Percentiles rank a stretch among this genome's conserved stretches.
Evolutionary conservation across 2,329 filamentous ascomycete species (phyloP).

Genomic region (Byssothecium circinans): DNA sequence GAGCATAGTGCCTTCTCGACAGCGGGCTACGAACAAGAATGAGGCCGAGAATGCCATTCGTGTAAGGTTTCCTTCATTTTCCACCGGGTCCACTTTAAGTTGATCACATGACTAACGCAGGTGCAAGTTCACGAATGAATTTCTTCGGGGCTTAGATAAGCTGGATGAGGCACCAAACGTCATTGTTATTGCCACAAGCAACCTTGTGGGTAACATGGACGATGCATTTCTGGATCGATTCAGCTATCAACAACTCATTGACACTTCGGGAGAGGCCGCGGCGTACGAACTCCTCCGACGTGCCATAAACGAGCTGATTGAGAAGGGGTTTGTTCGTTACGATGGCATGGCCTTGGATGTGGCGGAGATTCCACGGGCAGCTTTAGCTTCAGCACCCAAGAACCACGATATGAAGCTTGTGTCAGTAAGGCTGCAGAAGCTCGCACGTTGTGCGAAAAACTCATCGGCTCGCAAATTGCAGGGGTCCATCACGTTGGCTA

Average conservation of each 20-base stretch:
- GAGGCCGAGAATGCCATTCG: constrained; percentile 53
- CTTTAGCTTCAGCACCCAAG: constrained; percentile 30
- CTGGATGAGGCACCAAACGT: constrained; percentile 49
- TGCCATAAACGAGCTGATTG: constrained; percentile 51
- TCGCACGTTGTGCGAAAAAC: constrained; percentile 28
- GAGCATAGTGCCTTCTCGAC: constrained; percentile 50
- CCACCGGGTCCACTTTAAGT: background rate
- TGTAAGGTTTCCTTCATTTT: constrained; percentile 20
- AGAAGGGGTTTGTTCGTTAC: constrained; percentile 3
- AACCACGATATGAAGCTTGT: constrained; percentile 21
- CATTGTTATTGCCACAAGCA: constrained; percentile 55
- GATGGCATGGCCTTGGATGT: constrained; percentile 22
- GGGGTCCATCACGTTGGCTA: constrained; percentile 17
- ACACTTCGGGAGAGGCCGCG: constrained; percentile 42
- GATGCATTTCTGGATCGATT: constrained; percentile 54
- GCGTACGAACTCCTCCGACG: constrained; percentile 54
- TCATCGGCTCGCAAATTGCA: constrained; percentile 24
- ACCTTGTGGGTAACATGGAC: constrained; percentile 51
- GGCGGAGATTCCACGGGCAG: constrained; percentile 8
- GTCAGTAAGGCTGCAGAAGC: constrained; percentile 30
- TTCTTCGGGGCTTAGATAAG: constrained; percentile 53
- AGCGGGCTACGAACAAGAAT: constrained; percentile 43
- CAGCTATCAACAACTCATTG: constrained; percentile 51
- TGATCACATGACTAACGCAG: background rate
- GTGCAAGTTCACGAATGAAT: constrained; percentile 50